Base-by-base conservation (phyloP, 768 basidiomycete species). In the Rossbeevera mucosa region DNA sequence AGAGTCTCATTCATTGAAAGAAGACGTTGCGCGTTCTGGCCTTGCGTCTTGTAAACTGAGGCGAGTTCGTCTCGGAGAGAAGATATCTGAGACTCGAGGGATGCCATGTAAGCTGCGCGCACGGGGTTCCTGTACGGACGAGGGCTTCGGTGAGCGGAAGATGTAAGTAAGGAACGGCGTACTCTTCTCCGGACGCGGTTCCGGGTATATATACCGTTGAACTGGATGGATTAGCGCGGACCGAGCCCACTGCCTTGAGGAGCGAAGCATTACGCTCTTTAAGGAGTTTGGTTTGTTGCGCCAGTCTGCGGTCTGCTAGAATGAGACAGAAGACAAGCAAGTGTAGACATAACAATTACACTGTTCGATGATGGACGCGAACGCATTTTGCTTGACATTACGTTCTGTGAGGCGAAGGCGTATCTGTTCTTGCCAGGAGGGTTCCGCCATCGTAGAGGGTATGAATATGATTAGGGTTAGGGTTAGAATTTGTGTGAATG, bases 1-100 rank as follows among this genome's bases (percentile, higher is more conserved):
- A 98, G 77, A 1, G 91, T 92, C 70, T 99, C 96, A 55, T 91
- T 94, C 86, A 99, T 92, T 4, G 88, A 80, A 13, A 99, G 77
- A 7, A 95, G 80, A 33, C 93, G 81, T 67, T 96, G 94, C 1
- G 94, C 90, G 68, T 96, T 95, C 71, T 95, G 92, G 4, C 91
- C 90, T 57, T 98, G 94, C 0, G 92, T 91, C 70, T 95, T 94
- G 76, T 98, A 99, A 1, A 95, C 84, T 8, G 88, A 91, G 3
- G 94, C 91, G 46, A 97, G 79, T 68, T 98, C 95, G 60, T 91
- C 88, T 29, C 94, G 85, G 45, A 96, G 76, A 11, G 89, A 85
- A 2, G 92, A 91, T 68, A 98, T 89, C 65, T 97, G 94, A 4
- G 88, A 86, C 69, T 98, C 94, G 44, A 98, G 83, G 18, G 95